A percentile compares a stretch with the other conserved stretches of the same genome.
Evolutionary conservation across 306 rosid species (phyloP).

Genomic region (Echinosophora koreensis): DNA sequence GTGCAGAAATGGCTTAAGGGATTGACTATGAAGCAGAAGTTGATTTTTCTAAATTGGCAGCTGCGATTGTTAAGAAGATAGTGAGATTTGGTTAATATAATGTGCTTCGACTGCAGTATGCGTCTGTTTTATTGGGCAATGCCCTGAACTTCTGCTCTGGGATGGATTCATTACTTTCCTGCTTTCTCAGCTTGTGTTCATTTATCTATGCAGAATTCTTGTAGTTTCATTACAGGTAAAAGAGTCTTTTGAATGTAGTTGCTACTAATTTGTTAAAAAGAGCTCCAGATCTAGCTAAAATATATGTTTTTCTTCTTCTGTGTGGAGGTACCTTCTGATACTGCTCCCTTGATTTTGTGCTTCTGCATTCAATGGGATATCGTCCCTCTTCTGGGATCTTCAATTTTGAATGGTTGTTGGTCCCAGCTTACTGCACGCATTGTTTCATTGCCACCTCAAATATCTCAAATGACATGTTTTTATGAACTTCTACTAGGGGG

Average conservation of each 20-base stretch:
- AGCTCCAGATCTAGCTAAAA: conserved; percentile 66
- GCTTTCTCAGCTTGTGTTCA: conserved; percentile 56
- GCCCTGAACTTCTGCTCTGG: conserved; percentile 75
- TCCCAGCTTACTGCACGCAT: conserved; percentile 71
- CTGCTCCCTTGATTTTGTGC: conserved; percentile 77
- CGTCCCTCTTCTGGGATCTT: conserved; percentile 74
- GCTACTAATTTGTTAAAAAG: conserved; percentile 53
- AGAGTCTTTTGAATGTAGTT: conserved; percentile 49
- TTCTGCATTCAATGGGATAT: conserved; percentile 72
- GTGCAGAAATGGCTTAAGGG: conserved; percentile 81
- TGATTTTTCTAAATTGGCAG: conserved; percentile 51
- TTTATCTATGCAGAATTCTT: conserved; percentile 52
- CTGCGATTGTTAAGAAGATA: conserved; percentile 53
- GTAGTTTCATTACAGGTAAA: conserved; percentile 53
- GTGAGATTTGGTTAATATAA: conserved; percentile 61
- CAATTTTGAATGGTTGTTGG: conserved; percentile 70
- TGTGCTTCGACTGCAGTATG: conserved; percentile 67
- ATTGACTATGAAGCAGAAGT: conserved; percentile 79
- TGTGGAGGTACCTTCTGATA: conserved; percentile 87
- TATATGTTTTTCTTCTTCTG: conserved; percentile 60
- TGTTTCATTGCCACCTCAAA: conserved; percentile 65
- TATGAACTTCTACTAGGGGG: conserved; percentile 52
- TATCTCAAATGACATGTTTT: conserved; percentile 59
- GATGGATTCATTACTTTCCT: conserved; percentile 75
- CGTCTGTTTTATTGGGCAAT: conserved; percentile 70